A percentile compares a stretch with the other conserved stretches of the same genome.
Conservation (phyloP, 345 rosid species). For the Bruguiera gymnorhiza region DNA sequence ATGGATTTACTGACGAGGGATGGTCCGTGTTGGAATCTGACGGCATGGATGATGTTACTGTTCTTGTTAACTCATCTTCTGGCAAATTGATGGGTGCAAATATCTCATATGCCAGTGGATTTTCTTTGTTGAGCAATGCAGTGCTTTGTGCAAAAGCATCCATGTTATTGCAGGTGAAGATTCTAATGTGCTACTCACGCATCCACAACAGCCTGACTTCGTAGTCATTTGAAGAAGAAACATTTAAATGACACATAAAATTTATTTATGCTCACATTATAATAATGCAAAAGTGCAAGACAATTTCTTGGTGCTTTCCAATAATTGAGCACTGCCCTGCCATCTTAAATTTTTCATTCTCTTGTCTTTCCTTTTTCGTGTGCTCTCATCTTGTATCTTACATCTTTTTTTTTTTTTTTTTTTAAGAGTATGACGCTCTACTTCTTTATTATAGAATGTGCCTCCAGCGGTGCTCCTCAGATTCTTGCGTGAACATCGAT, state of each 20-base stretch:
- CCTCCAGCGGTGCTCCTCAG: constrained; percentile 95
- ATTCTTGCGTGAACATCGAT: constrained; percentile 93
- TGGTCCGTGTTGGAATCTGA: constrained; percentile 92
- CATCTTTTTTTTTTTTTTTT: not conserved
- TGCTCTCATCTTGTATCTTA: not conserved
- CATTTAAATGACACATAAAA: not conserved
- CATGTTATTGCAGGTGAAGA: constrained; percentile 86
- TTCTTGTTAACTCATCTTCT: constrained; percentile 89
- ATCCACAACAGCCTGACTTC: not conserved
- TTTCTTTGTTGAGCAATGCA: constrained; percentile 72
- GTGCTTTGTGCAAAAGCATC: constrained; percentile 97
- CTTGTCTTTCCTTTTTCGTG: not conserved
- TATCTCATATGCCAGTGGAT: constrained; percentile 74
- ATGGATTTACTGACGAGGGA: constrained; percentile 94
- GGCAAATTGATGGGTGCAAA: constrained; percentile 88
- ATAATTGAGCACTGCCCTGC: not conserved
- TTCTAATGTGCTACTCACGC: not conserved
- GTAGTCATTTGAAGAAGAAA: no score
- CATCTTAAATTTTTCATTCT: not conserved
- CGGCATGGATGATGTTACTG: constrained; percentile 94
- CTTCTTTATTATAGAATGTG: constrained; percentile 53
- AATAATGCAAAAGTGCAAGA: not conserved
- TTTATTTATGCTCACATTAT: not conserved
- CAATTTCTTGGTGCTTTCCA: not conserved
- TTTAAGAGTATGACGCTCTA: not conserved